Conservation (phyloP, 2,329 filamentous ascomycete genomes). For the Chrysoporthe cubensis region DNA sequence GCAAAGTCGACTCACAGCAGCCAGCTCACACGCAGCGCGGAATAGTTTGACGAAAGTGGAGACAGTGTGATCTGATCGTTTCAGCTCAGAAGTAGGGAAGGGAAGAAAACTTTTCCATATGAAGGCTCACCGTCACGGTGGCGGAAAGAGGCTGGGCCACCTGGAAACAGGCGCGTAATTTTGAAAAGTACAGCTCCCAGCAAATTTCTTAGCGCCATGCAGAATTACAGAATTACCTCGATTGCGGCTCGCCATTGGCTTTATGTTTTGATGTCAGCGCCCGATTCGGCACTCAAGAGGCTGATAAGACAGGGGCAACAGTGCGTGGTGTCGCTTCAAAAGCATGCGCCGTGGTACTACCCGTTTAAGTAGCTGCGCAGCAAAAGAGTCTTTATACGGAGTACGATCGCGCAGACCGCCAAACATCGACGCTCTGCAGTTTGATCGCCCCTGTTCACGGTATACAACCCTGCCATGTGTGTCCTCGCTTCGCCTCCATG, state of each 20-base stretch:
- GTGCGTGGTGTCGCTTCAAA: not conserved
- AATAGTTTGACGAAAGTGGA: not conserved
- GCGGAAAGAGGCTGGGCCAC: conserved; percentile 7
- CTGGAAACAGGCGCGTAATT: not conserved
- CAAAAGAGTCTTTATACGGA: not conserved
- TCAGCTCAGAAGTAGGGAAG: not conserved
- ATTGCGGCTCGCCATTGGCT: not conserved
- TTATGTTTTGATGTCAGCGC: conserved; percentile 2
- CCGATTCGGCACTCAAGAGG: not conserved
- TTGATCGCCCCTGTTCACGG: no score
- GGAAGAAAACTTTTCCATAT: not conserved
- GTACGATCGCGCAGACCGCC: not conserved
- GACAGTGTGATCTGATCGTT: not conserved
- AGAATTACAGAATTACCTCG: not conserved
- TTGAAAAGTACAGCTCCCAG: not conserved
- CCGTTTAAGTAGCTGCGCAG: not conserved
- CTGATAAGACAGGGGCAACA: not conserved
- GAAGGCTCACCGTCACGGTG: conserved; percentile 6
- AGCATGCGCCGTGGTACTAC: not conserved
- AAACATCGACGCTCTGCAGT: not conserved
- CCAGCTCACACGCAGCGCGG: not conserved
- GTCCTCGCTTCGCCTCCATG: no score
- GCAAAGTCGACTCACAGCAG: not conserved
- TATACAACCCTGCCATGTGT: no score
- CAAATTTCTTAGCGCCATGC: not conserved